These are phyloP conservation scores for Nidula niveotomentosa DNA, from an alignment of 1,284 basidiomycete genomes.

Conservation along the genomic window DNA sequence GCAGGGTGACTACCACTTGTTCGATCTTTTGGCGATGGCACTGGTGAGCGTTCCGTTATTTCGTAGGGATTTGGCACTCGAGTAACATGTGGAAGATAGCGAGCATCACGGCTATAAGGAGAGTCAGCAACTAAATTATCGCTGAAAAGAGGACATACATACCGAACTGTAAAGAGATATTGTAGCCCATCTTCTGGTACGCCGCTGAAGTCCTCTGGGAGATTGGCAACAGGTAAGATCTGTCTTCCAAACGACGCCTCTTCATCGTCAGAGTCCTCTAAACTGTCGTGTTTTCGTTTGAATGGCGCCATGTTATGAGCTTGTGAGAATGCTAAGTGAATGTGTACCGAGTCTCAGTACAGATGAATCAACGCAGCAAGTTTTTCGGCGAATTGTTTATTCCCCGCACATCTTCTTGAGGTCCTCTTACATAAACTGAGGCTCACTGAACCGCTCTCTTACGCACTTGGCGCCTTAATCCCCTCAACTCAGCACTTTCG, in stretches of 20 bases:
- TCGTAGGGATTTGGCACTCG: slow-evolving; percentile 70
- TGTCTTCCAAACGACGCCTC: slow-evolving; percentile 57
- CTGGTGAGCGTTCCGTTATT: slow-evolving; percentile 19
- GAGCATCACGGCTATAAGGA: slow-evolving; percentile 60
- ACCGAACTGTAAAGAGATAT: slow-evolving; percentile 83
- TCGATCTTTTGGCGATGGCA: slow-evolving; percentile 10
- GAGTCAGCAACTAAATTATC: slow-evolving; percentile 7
- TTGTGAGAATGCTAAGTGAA: no score
- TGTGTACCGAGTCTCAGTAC: no score
- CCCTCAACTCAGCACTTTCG: neutral
- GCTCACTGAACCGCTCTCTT: no score
- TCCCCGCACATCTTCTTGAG: no score
- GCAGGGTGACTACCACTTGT: slow-evolving; percentile 17
- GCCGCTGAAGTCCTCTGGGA: slow-evolving; percentile 63
- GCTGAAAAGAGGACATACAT: slow-evolving; percentile 11
- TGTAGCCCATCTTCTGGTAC: slow-evolving; percentile 74
- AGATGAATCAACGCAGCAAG: no score
- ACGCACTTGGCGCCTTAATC: no score
- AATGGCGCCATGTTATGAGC: slow-evolving; percentile 19
- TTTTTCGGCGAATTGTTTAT: no score
- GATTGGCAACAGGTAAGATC: slow-evolving; percentile 72
- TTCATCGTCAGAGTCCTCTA: slow-evolving; percentile 50
- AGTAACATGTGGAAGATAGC: slow-evolving; percentile 56
- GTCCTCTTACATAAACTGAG: no score
- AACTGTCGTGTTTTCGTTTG: slow-evolving; percentile 51